Evolutionary conservation across 345 rosid genomes (phyloP).

Genomic region (Kernera saxatilis): DNA sequence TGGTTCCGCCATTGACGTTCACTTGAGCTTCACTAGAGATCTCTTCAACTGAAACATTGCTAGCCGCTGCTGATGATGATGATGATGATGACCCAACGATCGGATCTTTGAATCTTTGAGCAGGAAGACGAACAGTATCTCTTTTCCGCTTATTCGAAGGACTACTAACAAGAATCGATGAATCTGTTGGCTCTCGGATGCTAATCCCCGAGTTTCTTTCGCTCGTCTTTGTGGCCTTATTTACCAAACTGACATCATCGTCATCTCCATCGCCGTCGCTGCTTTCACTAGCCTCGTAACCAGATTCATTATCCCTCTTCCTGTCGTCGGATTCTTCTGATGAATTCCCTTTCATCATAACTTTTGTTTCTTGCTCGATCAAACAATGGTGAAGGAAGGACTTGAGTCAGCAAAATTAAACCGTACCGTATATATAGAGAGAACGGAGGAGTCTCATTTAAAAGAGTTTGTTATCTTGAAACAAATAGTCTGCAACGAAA

Average conservation of each 20-base stretch:
- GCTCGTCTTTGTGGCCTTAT: background rate
- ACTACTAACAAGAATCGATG: background rate
- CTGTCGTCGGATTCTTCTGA: background rate
- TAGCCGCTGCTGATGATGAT: background rate
- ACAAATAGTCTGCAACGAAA: background rate
- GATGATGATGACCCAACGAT: background rate
- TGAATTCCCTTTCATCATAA: background rate
- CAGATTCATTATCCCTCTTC: background rate
- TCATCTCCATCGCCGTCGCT: background rate
- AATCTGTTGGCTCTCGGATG: background rate
- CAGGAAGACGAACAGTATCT: background rate
- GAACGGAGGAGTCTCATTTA: background rate
- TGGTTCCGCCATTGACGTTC: too few relatives aligned
- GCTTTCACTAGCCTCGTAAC: background rate
- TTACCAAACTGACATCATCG: background rate
- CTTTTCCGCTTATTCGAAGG: background rate
- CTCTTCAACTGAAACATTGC: background rate
- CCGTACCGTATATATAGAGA: background rate
- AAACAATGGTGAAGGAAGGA: background rate
- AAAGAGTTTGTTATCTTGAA: background rate
- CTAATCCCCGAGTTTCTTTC: background rate
- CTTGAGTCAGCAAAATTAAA: background rate
- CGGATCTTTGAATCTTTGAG: background rate
- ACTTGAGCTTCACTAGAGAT: background rate
- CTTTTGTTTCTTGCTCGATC: background rate